A percentile compares a stretch with the other conserved stretches of the same genome.
Evolutionary conservation across 176 grass and related monocot genomes (phyloP).

Genomic region (Urochloa ruziziensis): DNA sequence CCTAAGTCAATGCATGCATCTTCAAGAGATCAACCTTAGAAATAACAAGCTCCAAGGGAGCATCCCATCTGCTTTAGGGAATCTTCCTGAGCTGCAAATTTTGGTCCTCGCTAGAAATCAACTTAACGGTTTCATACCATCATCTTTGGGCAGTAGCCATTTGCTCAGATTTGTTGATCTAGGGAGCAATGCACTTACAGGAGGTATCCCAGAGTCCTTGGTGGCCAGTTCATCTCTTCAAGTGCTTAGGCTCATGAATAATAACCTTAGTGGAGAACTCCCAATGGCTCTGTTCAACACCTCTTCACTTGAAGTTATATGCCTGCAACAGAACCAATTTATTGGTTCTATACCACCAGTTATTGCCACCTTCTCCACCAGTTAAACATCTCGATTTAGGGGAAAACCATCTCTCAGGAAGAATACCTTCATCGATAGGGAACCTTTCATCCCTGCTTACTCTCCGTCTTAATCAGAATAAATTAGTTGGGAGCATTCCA

Average conservation of each 20-base stretch:
- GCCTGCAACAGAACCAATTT: constrained; percentile 36
- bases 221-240: constrained; percentile 39
- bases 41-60: constrained; percentile 38
- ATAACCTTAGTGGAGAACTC: constrained; percentile 48
- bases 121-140: constrained; percentile 49
- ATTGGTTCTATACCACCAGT: constrained; percentile 38
- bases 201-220: constrained; percentile 41
- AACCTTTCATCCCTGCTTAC: constrained; percentile 35
- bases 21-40: constrained; percentile 14
- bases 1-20: constrained; percentile 40
- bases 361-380: not conserved
- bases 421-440: constrained; percentile 42
- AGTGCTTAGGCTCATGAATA: constrained; percentile 34
- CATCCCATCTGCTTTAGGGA: constrained; percentile 25
- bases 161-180: constrained; percentile 41
- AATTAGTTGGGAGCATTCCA: constrained; percentile 50
- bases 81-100: constrained; percentile 19
- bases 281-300: constrained; percentile 39
- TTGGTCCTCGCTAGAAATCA: constrained; percentile 9
- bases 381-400: constrained; percentile 27
- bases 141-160: constrained; percentile 37
- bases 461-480: constrained; percentile 35
- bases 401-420: constrained; percentile 35
- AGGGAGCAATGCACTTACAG: constrained; percentile 30
- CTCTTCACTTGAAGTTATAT: constrained; percentile 18